These are phyloP conservation scores for Cyanidioschyzon merolae DNA, from an alignment of 23 red algal genomes.

Conservation along the genomic window DNA sequence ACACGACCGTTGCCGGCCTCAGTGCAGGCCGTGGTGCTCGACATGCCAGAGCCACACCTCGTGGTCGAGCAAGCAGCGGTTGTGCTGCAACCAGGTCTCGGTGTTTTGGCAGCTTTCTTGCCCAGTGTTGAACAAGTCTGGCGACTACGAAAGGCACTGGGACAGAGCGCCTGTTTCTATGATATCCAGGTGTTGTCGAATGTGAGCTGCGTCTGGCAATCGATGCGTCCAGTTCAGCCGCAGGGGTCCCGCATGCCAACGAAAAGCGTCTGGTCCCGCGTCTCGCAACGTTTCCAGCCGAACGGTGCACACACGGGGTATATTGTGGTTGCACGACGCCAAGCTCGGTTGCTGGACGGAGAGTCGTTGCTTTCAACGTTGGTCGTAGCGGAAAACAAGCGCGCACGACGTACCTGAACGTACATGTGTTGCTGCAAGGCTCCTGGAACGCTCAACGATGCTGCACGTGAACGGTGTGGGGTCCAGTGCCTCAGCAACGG, in stretches of 20 bases:
- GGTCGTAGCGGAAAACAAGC: neutral
- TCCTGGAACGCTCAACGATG: no score
- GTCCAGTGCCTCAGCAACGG: no score
- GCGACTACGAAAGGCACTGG: neutral
- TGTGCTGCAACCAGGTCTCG: slow-evolving; percentile 31
- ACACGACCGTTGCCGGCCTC: slow-evolving; percentile 19
- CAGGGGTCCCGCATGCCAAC: neutral
- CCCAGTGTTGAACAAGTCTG: slow-evolving; percentile 92
- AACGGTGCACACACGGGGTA: slow-evolving; percentile 14
- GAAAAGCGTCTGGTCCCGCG: neutral
- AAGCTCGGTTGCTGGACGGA: neutral
- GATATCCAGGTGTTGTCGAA: neutral
- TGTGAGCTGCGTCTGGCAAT: neutral
- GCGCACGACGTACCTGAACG: no score
- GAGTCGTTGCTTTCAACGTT: neutral
- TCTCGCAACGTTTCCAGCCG: neutral
- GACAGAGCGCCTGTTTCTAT: neutral
- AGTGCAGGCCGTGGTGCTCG: slow-evolving; percentile 73
- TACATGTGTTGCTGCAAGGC: no score
- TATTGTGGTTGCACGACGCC: neutral
- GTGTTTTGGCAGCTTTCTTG: slow-evolving; percentile 47
- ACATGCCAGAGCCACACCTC: slow-evolving; percentile 59
- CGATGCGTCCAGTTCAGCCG: neutral
- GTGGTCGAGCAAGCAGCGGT: slow-evolving; percentile 26
- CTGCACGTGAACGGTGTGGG: no score